Conservation (phyloP, 352 stramenopile species). For the Vaucheria bursata region DNA sequence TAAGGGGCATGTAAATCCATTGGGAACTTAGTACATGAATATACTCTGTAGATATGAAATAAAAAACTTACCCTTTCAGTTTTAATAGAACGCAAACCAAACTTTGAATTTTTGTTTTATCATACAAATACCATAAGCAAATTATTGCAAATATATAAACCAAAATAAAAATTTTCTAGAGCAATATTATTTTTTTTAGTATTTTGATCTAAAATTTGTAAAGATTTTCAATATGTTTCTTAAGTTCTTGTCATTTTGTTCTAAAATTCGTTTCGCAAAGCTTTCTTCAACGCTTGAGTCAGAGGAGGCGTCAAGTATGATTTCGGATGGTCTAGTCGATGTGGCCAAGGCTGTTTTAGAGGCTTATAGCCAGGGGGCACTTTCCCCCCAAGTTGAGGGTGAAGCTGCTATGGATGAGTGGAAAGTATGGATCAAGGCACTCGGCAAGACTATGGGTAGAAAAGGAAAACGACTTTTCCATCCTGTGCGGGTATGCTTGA, state of each 20-base stretch:
- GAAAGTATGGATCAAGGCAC: slow-evolving; percentile 45
- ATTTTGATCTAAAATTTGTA: background rate
- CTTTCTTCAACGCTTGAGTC: slow-evolving; percentile 22
- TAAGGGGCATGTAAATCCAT: no score
- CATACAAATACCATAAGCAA: no score
- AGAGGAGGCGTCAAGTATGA: slow-evolving; percentile 43
- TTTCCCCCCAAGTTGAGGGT: slow-evolving; percentile 53
- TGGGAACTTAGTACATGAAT: no score
- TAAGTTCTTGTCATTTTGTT: background rate
- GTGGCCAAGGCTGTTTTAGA: slow-evolving; percentile 52
- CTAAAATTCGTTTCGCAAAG: no score
- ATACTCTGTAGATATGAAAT: no score
- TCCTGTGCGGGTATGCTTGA: slow-evolving; percentile 49
- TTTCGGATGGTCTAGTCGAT: slow-evolving; percentile 47
- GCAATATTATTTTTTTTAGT: background rate
- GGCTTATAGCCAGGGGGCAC: slow-evolving; percentile 51
- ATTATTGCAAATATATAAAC: no score
- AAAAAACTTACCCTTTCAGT: no score
- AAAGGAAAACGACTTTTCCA: slow-evolving; percentile 61
- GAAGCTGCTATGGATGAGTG: slow-evolving; percentile 32
- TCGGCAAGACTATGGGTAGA: slow-evolving; percentile 59
- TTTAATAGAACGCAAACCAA: no score
- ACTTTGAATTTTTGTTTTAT: no score
- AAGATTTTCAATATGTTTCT: background rate
- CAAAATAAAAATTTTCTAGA: no score